A percentile compares a stretch with the other conserved stretches of the same genome.
Evolutionary conservation across 2,329 filamentous ascomycete species (phyloP).

Genomic region (Trichoderma sp.): DNA sequence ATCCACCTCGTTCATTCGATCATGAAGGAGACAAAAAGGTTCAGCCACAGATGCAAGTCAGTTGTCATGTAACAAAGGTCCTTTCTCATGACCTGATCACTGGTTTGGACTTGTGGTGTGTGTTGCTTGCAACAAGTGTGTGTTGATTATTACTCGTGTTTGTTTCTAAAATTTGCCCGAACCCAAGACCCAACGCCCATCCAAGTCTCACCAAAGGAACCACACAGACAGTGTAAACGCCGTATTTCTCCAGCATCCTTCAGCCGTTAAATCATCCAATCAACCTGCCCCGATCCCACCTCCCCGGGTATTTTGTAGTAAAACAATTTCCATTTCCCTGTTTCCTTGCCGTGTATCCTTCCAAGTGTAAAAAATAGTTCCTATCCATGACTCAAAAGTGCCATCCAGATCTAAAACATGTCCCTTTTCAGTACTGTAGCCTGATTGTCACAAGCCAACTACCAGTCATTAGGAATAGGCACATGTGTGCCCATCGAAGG

Average conservation of each 20-base stretch:
- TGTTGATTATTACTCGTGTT: slow-evolving; percentile 16
- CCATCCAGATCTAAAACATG: not conserved
- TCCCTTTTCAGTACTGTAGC: not conserved
- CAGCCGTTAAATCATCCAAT: not conserved
- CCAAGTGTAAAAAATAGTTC: not conserved
- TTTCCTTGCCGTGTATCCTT: not conserved
- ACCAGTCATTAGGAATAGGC: slow-evolving; percentile 36
- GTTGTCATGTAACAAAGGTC: slow-evolving; percentile 10
- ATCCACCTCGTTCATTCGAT: not conserved
- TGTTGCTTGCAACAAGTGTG: not conserved
- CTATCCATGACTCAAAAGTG: not conserved
- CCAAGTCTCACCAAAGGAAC: not conserved
- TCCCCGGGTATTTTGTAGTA: not conserved
- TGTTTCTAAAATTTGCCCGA: slow-evolving; percentile 2
- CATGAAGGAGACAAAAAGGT: slow-evolving; percentile 1
- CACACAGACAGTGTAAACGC: slow-evolving; percentile 12
- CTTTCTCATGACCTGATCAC: not conserved
- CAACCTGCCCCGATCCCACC: not conserved
- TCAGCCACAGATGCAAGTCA: slow-evolving; percentile 13
- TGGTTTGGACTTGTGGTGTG: not conserved
- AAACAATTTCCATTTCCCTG: not conserved
- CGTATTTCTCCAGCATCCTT: not conserved
- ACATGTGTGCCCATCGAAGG: slow-evolving; percentile 31
- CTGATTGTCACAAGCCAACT: not conserved
- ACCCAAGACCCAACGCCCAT: not conserved